phyloP scores from a whole-genome alignment of 2,329 filamentous ascomycete genomes.

The Byssoonygena ceratinophila region DNA sequence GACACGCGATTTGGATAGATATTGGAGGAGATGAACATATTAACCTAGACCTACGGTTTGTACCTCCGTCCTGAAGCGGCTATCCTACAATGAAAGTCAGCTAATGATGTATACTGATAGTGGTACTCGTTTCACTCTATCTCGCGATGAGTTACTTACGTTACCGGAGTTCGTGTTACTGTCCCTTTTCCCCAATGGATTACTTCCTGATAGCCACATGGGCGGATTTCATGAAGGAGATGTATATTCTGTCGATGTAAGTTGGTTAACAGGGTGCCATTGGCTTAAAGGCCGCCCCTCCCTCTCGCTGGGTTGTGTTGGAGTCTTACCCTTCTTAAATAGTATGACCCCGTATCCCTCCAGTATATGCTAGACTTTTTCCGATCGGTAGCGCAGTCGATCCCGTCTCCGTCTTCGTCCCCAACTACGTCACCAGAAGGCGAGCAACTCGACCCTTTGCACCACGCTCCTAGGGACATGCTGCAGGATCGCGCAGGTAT shows the following conservation, averaged over 20 bases:
- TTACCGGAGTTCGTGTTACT: conserved; percentile 93
- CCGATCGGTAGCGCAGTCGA: conserved; percentile 89
- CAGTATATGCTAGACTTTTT: conserved; percentile 99
- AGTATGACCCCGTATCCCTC: conserved; percentile 94
- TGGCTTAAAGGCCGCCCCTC: not conserved
- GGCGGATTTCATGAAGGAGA: conserved; percentile 86
- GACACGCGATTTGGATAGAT: conserved; percentile 11
- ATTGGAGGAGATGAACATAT: conserved; percentile 73
- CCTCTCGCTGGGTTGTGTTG: not conserved
- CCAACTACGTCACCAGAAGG: conserved; percentile 50
- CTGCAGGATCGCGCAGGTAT: conserved; percentile 83
- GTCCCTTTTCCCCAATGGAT: conserved; percentile 96
- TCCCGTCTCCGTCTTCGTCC: conserved; percentile 56
- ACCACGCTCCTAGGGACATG: conserved; percentile 61
- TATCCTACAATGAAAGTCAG: not conserved
- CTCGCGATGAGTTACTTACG: conserved; percentile 86
- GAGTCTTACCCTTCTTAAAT: conserved; percentile 23
- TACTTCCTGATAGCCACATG: conserved; percentile 93
- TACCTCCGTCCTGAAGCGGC: not conserved
- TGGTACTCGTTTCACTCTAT: conserved; percentile 86
- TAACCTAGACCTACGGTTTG: conserved; percentile 82
- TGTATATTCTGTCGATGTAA: conserved; percentile 92
- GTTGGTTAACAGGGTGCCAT: conserved; percentile 32
- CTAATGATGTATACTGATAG: conserved; percentile 38
- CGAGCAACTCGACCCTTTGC: conserved; percentile 59